Conservation (phyloP, 768 basidiomycete species). For the Dioszegia crocea region DNA sequence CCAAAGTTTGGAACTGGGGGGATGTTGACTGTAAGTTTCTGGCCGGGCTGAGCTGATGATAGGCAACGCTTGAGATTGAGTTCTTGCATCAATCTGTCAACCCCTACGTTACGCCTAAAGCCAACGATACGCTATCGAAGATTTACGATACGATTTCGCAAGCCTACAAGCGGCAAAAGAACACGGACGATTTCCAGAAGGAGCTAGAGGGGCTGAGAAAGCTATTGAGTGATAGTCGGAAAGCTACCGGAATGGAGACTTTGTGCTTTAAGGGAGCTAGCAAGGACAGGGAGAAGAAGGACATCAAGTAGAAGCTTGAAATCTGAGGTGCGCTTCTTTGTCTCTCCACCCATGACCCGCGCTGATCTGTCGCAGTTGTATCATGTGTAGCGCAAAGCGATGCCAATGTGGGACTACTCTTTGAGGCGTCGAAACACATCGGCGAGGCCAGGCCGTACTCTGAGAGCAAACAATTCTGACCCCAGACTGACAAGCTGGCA, state of each 20-base stretch:
- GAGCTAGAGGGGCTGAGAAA: conserved; percentile 88
- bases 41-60: conserved; percentile 14
- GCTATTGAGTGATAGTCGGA: conserved; percentile 77
- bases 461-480: no score
- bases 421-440: no score
- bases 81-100: conserved; percentile 95
- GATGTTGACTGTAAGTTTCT: conserved; percentile 75
- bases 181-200: conserved; percentile 62
- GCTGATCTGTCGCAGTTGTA: no score
- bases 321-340: not conserved
- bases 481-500: no score
- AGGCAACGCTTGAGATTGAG: conserved; percentile 98
- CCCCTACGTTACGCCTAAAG: conserved; percentile 72
- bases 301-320: no score
- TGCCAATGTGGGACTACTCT: no score
- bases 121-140: conserved; percentile 79
- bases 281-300: conserved; percentile 21
- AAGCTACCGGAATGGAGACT: conserved; percentile 90
- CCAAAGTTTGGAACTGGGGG: conserved; percentile 95
- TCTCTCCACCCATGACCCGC: not conserved
- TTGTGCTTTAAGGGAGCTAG: conserved; percentile 64
- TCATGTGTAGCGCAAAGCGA: no score
- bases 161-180: conserved; percentile 74
- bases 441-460: no score
- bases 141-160: conserved; percentile 92